Conservation (phyloP, 495 filamentous ascomycete species). For the Chaetomium tenue region DNA sequence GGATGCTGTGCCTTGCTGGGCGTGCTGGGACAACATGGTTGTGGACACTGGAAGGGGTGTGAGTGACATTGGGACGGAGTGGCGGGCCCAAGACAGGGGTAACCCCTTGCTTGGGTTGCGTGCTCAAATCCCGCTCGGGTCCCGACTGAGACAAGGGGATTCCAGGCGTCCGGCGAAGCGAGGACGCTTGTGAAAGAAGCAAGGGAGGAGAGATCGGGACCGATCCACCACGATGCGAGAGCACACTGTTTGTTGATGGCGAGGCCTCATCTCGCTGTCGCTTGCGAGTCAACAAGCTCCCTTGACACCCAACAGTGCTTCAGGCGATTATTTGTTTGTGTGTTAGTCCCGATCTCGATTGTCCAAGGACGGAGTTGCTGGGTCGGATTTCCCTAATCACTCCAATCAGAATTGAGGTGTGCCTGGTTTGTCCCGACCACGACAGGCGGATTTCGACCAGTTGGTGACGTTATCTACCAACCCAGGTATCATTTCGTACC, state of each 20-base stretch:
- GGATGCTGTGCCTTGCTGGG: constrained; percentile 27
- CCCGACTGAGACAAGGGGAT: background rate
- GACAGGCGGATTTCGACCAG: background rate
- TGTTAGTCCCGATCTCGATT: background rate
- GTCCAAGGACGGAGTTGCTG: background rate
- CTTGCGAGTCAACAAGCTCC: background rate
- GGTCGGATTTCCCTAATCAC: background rate
- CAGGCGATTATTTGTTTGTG: constrained; percentile 6
- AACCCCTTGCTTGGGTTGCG: background rate
- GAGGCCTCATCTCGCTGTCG: background rate
- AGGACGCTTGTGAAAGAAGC: background rate
- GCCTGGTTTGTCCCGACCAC: background rate
- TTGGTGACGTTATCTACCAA: too few relatives aligned
- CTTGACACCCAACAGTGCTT: constrained; percentile 1
- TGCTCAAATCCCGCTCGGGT: constrained; percentile 10
- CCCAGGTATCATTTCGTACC: too few relatives aligned
- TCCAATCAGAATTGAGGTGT: background rate
- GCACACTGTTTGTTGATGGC: constrained; percentile 2
- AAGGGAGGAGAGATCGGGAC: constrained; percentile 12
- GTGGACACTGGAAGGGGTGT: constrained; percentile 3
- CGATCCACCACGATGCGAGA: constrained; percentile 7
- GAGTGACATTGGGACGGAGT: constrained; percentile 3
- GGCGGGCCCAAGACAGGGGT: background rate
- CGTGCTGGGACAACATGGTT: background rate
- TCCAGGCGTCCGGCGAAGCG: background rate